phyloP scores from a whole-genome alignment of 371 early-diverging fungal species.

The Catenaria anguillulae region DNA sequence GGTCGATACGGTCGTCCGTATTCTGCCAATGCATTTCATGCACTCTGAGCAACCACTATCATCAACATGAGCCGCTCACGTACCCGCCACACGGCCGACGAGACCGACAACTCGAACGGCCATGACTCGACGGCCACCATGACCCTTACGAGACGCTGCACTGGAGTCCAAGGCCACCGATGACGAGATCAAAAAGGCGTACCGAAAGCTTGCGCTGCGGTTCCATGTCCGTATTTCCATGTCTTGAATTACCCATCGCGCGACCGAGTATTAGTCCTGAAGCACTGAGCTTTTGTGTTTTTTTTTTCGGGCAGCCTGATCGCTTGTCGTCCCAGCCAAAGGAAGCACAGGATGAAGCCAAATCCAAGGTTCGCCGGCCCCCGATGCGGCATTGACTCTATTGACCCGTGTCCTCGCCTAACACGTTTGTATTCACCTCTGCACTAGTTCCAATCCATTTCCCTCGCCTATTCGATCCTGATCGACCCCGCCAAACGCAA shows the following conservation, averaged over 20 bases:
- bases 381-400: background rate
- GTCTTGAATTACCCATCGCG: background rate
- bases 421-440: no score
- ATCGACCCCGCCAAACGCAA: constrained; percentile 53
- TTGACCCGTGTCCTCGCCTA: background rate
- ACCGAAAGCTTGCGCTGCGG: background rate
- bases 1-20: no score
- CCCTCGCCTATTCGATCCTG: constrained; percentile 70
- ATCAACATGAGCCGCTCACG: no score
- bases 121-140: no score
- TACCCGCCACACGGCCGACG: no score
- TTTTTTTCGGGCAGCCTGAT: background rate
- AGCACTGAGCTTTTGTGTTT: no score
- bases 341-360: background rate
- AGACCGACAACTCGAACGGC: no score
- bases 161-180: background rate
- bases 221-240: background rate
- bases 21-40: no score
- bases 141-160: no score
- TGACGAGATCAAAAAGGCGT: background rate
- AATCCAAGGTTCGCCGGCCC: background rate
- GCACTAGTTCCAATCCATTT: constrained; percentile 54
- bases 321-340: background rate
- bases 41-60: no score
- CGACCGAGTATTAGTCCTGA: no score